Evolutionary conservation across 257 asterid species (phyloP), one percentile per base, ranked within the genome.

Genomic region (Ballota nigra): DNA sequence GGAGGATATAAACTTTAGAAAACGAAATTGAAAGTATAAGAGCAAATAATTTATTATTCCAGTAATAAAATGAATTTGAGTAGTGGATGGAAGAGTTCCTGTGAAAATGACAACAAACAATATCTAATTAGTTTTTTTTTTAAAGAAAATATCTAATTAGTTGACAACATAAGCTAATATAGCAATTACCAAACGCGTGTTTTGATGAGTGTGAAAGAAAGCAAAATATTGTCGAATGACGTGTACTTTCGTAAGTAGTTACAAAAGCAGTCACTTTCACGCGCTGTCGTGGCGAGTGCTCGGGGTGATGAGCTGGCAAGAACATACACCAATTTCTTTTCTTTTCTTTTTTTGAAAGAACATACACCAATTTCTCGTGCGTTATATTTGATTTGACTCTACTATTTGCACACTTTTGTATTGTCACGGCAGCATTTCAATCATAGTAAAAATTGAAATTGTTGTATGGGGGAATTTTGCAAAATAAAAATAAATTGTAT

Each of bases 271-370:
- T 69, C 63, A 6, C 24, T 43, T 41, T 71, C 68, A 71, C 62
- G 75, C 76, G 63, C 70, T 72, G 62, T 51, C 61, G 76, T 71
- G 75, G 75, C 66, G 26, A 69, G 66, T 57, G 18, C 2, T 40
- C 9, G 45, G 8, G 13, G 3, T 28, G 63, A 29, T 71, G 76
- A 71, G 63, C n/a, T 71, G 76, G 70, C n/a, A n/a, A n/a, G n/a
- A n/a, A n/a, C n/a, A 59, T 41, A 43, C 69, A 71, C 52, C 45
- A 0, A 47, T 43, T 18, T 51, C 24, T 19, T n/a, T n/a, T n/a
- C n/a, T n/a, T n/a, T n/a, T n/a, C n/a, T n/a, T n/a, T n/a, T n/a
- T n/a, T n/a, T n/a, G n/a, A 69, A 26, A 18, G 76, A 43, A 60
- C 49, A 59, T 41, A 43, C 69, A 71, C 52, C 45, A 0, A 47